Conservation (phyloP, 2,329 filamentous ascomycete species). For the Stemphylium beticola region DNA sequence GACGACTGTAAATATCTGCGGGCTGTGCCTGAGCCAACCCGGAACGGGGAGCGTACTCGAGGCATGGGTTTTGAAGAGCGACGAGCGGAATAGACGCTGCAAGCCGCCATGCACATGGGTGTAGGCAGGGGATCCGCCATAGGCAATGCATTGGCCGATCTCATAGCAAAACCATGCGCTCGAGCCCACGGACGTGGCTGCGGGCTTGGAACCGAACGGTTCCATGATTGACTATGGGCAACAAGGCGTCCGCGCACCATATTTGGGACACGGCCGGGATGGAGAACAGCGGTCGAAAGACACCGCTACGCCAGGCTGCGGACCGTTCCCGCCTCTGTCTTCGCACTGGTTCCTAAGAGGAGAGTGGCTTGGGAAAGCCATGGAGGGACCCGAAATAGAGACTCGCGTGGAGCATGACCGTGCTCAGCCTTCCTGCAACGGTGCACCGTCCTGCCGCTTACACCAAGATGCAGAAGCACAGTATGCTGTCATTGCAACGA, state of each 20-base stretch:
- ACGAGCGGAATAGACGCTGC: constrained; percentile 37
- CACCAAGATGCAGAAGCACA: constrained; percentile 28
- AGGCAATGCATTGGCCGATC: constrained; percentile 35
- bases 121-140: constrained; percentile 31
- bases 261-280: constrained; percentile 34
- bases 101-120: constrained; percentile 37
- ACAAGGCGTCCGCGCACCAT: constrained; percentile 38
- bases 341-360: constrained; percentile 39
- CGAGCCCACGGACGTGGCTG: constrained; percentile 45
- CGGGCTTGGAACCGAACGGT: constrained; percentile 45
- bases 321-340: constrained; percentile 47
- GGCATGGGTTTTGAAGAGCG: constrained; percentile 19
- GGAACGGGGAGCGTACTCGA: constrained; percentile 28
- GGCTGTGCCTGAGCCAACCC: constrained; percentile 48
- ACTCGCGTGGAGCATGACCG: constrained; percentile 26
- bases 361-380: constrained; percentile 37
- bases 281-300: constrained; percentile 21
- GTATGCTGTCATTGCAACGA: constrained; percentile 25
- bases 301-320: constrained; percentile 42
- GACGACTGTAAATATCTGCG: constrained; percentile 47
- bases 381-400: constrained; percentile 39
- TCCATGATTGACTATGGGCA: constrained; percentile 40
- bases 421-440: constrained; percentile 43
- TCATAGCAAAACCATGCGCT: constrained; percentile 33
- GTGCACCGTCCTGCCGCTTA: constrained; percentile 36